Percentiles rank a stretch among this genome's conserved stretches.
phyloP scores from a whole-genome alignment of 2,329 filamentous ascomycete genomes.

The Sporothrix euskadiensis region DNA sequence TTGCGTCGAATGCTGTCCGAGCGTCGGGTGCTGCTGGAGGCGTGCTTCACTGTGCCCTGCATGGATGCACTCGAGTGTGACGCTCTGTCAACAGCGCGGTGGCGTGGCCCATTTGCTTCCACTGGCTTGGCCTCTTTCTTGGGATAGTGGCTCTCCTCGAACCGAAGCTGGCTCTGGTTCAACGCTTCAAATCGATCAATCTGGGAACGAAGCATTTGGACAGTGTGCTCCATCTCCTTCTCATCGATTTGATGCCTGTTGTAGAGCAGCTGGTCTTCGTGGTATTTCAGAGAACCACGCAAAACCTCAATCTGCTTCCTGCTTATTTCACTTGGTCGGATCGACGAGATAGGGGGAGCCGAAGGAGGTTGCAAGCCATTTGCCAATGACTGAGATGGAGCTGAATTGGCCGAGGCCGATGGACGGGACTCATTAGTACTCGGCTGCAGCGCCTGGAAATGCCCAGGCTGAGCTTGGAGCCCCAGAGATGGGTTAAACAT shows the following conservation, averaged over 20 bases:
- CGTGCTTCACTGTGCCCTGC: constrained; percentile 22
- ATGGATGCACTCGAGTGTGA: constrained; percentile 9
- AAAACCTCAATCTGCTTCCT: constrained; percentile 58
- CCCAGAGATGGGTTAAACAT: constrained; percentile 28
- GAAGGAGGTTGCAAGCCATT: constrained; percentile 36
- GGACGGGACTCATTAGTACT: background rate
- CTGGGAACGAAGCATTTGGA: constrained; percentile 44
- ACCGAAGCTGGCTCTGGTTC: constrained; percentile 47
- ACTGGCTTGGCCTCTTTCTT: constrained; percentile 33
- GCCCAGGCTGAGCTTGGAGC: constrained; percentile 18
- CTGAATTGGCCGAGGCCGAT: background rate
- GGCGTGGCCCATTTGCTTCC: constrained; percentile 35
- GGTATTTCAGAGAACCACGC: constrained; percentile 54
- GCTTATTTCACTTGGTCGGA: constrained; percentile 61
- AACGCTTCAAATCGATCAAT: constrained; percentile 50
- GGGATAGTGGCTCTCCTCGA: constrained; percentile 49
- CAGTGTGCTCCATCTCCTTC: constrained; percentile 50
- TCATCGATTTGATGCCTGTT: constrained; percentile 65
- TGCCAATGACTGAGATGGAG: constrained; percentile 20
- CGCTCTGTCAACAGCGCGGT: background rate
- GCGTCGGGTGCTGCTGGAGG: constrained; percentile 27
- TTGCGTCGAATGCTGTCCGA: constrained; percentile 30
- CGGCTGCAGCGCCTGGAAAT: background rate
- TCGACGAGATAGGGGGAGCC: constrained; percentile 56
- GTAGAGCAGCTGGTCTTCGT: constrained; percentile 60